phyloP scores from a whole-genome alignment of 768 basidiomycete species.

The Leccinum barrowsii region DNA sequence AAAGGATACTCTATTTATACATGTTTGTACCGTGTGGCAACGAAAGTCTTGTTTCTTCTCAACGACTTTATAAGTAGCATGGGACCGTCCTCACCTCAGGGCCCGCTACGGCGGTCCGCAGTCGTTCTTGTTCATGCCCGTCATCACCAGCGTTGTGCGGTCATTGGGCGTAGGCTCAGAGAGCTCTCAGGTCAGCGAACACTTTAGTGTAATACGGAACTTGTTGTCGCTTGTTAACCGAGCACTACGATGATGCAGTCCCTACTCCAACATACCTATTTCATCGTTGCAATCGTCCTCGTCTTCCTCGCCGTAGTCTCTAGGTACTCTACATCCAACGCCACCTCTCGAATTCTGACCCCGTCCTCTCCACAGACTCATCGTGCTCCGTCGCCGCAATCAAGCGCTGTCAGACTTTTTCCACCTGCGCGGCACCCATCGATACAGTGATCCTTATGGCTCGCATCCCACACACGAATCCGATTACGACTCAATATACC shows the following conservation, averaged over 20 bases:
- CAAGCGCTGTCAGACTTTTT: slow-evolving; percentile 22
- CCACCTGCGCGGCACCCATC: not conserved
- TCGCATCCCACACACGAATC: not conserved
- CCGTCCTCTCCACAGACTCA: slow-evolving; percentile 8
- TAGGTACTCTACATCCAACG: slow-evolving; percentile 13
- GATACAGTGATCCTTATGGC: not conserved
- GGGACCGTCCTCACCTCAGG: not conserved
- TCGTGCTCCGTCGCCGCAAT: slow-evolving; percentile 23
- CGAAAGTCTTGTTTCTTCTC: not conserved
- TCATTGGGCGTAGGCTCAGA: not conserved
- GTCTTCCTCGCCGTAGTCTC: slow-evolving; percentile 15
- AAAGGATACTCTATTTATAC: slow-evolving; percentile 19
- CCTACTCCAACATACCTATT: slow-evolving; percentile 21
- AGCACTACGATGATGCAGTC: slow-evolving; percentile 12
- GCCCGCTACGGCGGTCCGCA: not conserved
- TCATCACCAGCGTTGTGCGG: slow-evolving; percentile 5
- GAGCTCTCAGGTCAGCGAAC: slow-evolving; percentile 14
- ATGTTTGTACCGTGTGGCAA: slow-evolving; percentile 25
- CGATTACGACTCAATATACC: slow-evolving; percentile 10
- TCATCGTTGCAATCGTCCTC: slow-evolving; percentile 16
- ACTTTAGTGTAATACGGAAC: not conserved
- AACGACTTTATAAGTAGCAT: not conserved
- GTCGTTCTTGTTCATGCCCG: slow-evolving; percentile 5
- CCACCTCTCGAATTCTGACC: slow-evolving; percentile 3
- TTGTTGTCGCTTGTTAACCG: not conserved